Evolutionary conservation across 129 eudicot species (phyloP), one percentile per base, ranked within the genome.

Genomic region (Flaveria robusta): DNA sequence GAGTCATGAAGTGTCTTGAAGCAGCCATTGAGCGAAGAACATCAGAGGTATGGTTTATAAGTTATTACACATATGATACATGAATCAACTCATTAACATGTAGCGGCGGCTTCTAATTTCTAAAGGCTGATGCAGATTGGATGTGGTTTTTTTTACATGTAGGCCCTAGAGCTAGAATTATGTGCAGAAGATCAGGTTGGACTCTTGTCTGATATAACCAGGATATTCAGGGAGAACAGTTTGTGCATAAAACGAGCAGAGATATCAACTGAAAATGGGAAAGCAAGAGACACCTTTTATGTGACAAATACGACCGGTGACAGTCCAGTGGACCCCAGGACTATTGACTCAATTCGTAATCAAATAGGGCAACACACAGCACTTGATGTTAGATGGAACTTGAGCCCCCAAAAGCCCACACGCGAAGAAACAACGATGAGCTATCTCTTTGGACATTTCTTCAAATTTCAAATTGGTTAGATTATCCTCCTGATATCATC

Each of bases 1-100:
- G 95, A 47, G 88, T 91, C 41, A 77, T 79, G 79, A 87, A 85
- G 75, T 91, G 97, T 84, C 90, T 91, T 42, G 92, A 88, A 91
- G 97, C 97, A 22, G 97, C 97, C 68, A 87, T 91, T 39, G 90
- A 88, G 63, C 81, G 97, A 77, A 81, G 97, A 82, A 78, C 87
- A 64, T 82, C 86, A 13, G 97, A 85, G 91, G 97, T 91, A 74
- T 42, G 5, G 55, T 59, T n/a, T 34, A 54, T 45, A 58, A 29
- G 71, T 45, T 29, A 14, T 49, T 22, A 0, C 46, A 19, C 29
- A 70, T 12, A 70, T 50, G 68, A 14, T 15, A 14, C 67, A 63
- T 29, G 68, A 63, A 29, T 63, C 6, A 5, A 63, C 43, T 63
- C 12, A n/a, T 29, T 62, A 62, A 62, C 67, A 27, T 62, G 7